Percentiles rank a stretch among this genome's conserved stretches.
Conservation (phyloP, 2,329 filamentous ascomycete genomes). For the Paraphoma sp. region DNA sequence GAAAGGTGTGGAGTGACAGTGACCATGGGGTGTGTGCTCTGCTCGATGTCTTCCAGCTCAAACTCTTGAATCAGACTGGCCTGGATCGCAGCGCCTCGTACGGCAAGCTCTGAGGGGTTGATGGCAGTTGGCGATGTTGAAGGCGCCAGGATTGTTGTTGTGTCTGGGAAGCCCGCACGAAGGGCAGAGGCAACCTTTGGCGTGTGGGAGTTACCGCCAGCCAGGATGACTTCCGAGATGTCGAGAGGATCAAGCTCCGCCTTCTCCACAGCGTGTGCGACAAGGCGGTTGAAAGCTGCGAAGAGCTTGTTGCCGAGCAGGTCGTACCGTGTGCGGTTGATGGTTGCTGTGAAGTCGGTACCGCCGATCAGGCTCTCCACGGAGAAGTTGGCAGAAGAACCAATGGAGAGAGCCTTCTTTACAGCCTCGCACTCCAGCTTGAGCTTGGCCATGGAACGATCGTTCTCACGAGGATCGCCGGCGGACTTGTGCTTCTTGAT, state of each 20-base stretch:
- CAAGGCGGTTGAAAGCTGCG: conserved; percentile 82
- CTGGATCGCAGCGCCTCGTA: conserved; percentile 92
- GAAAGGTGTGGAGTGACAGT: conserved; percentile 91
- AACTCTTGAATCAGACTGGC: conserved; percentile 94
- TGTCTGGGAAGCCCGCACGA: conserved; percentile 78
- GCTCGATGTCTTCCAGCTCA: conserved; percentile 90
- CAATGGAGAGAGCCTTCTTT: conserved; percentile 90
- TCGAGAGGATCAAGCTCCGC: conserved; percentile 90
- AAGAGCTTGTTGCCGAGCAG: conserved; percentile 86
- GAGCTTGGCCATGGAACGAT: conserved; percentile 85
- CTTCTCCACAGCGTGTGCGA: conserved; percentile 87
- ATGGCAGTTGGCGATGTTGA: conserved; percentile 78
- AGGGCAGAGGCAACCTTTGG: conserved; percentile 89
- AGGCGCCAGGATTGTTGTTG: conserved; percentile 80
- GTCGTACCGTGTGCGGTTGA: conserved; percentile 95
- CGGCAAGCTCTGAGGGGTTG: conserved; percentile 91
- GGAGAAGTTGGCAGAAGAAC: conserved; percentile 87
- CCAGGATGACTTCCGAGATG: conserved; percentile 91
- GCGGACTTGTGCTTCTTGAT: conserved; percentile 87
- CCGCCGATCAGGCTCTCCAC: conserved; percentile 90
- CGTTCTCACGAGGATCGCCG: conserved; percentile 79
- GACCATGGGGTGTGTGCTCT: conserved; percentile 93
- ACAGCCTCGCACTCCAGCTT: conserved; percentile 88
- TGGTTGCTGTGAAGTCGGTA: conserved; percentile 86
- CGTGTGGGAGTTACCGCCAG: conserved; percentile 90